Base-by-base conservation (phyloP, 768 basidiomycete species). In the Mycena alexandri region DNA sequence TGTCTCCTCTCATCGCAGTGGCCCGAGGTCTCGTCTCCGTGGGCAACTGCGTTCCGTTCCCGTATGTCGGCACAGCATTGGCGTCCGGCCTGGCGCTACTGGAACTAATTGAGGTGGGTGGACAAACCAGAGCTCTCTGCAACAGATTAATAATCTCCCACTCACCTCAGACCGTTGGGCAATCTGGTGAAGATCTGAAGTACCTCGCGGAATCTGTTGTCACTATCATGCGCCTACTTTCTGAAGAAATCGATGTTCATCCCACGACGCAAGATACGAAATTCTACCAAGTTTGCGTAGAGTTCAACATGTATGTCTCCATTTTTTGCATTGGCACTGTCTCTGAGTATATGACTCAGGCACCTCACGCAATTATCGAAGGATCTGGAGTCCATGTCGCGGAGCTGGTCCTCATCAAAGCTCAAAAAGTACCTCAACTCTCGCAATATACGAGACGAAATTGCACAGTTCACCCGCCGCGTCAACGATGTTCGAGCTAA, bases 71-170 rank as follows among this genome's bases (percentile, higher is more conserved):
- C 7, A 36, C 51, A 5, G 51, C 61, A 8, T 16, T 62, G 5
- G 13, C 25, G 4, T 22, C 41, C 8, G 61, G 61, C 5, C 24
- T 53, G 13, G 52, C 51, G 11, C 33, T 62, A 0, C 52, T 62
- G 12, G 61, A 61, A 21, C 60, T 61, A 6, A 61, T 61, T 21
- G 22, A 61, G 50, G 60, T 54, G 17, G 19, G 61, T 34, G n/a
- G n/a, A n/a, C n/a, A n/a, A n/a, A n/a, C n/a, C n/a, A n/a, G n/a
- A n/a, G 2, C 41, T 6, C 16, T 5, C 2, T 13, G 22, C 1
- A 42, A 2, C 0, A 14, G 7, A 12, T 5, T 3, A 7, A 21
- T 3, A 3, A 6, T 38, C 21, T 2, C 13, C 19, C 19, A 24
- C 53, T 56, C 16, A 24, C 25, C 42, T 11, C 43, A 57, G 56